Evolutionary conservation across 1,284 basidiomycete genomes (phyloP), one percentile per base, ranked within the genome.

Genomic region (Tylopilus sp.): DNA sequence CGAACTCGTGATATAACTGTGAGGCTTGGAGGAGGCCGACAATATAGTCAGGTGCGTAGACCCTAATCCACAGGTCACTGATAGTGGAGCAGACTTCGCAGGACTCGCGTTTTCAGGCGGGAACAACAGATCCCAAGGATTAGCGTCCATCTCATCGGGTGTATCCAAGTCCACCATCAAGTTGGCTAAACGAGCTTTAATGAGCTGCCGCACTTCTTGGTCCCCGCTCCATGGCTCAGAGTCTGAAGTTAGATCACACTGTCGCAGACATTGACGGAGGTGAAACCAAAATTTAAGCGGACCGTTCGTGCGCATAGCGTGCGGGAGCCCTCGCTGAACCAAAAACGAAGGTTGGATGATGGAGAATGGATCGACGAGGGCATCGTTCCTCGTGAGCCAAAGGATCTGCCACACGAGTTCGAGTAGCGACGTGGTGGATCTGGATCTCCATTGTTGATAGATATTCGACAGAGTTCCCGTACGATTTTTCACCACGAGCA

Each of bases 291-390:
- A 80, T 54, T 81, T 83, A 71, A 89, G 88, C 4, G 73, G 71
- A 2, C 74, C 67, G 55, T 87, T 80, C 21, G 76, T 78, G 25
- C 89, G 84, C 37, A 90, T 61, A 35, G 72, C 64, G 44, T 82
- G 77, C 3, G 88, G 86, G 11, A 74, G 68, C 3, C 87, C 89
- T 44, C 73, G 75, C 62, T 89, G 89, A 25, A 92, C 78, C 34
- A 92, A 74, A 60, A 83, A 89, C 2, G 88, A 89, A 4, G 88
- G 87, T 44, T 88, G 89, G 38, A 81, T 88, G 37, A 83, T 82
- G 19, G 89, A 89, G 31, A 86, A 73, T 19, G 86, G 84, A 61
- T 92, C 89, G 8, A 86, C 73, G 23, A 81, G 68, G 4, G 76
- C 61, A n/a, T 73, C 67, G 26, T 75, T 66, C 30, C 69, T 68